Base-by-base conservation (phyloP, 2,329 filamentous ascomycete genomes). In the Tolypocladium capitatum region DNA sequence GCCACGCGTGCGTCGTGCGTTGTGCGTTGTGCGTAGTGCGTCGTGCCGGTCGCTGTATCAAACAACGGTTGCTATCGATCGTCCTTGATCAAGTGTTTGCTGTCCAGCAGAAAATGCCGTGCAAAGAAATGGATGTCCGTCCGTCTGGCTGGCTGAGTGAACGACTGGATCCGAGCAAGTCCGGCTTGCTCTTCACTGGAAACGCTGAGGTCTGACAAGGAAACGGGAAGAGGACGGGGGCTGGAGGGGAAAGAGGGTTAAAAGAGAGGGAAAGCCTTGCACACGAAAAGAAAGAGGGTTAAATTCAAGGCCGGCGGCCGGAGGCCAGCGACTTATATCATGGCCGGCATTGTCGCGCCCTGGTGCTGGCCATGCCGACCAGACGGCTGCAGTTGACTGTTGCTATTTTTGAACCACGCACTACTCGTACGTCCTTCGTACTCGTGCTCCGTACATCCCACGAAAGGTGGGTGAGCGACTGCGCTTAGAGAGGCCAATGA, bases 311-410 rank as follows among this genome's bases (percentile, higher is more conserved):
- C 59, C 55, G 56, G 61, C 58, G 62, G 64, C 67, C 67, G 65
- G 69, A 64, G 67, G 65, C 65, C 66, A 70, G 71, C 71, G 72
- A 66, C 74, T 78, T 78, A 78, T 78, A 78, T 75, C 68, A 64
- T 71, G 68, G 71, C 66, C 69, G 66, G 61, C 59, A 61, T 61
- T 59, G 59, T 62, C 57, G 62, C 56, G 68, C 57, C 69, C 70
- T 53, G 38, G 13, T 20, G 46, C 46, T 46, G 45, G 44, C 50
- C 48, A 10, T 20, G 16, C 21, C 20, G 30, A 33, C 27, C n/a
- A n/a, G n/a, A 24, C 16, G 30, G 32, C 43, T 30, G 35, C 46
- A 32, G 30, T 18, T 42, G 38, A 24, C 20, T 63, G 61, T 65
- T 65, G 56, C 63, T 66, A 66, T 66, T 66, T 65, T 65, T 66